Base-by-base conservation (phyloP, 345 rosid genomes). In the Dovyalis caffra region DNA sequence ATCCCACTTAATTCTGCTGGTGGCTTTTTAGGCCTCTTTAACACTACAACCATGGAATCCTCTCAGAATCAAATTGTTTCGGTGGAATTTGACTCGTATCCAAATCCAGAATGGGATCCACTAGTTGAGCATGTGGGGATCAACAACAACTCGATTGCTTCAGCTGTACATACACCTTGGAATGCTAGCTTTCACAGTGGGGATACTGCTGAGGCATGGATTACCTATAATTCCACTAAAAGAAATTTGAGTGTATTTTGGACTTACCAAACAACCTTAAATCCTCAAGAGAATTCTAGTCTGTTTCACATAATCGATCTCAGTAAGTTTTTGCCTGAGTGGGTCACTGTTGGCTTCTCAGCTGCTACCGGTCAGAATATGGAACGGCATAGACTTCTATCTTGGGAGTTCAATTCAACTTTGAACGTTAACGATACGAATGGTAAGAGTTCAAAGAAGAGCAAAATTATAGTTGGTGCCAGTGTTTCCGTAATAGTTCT, bases 331-430 rank as follows among this genome's bases (percentile, higher is more conserved):
- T 69, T 87, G 18, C 88, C 84, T 0, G 80, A 87, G 64, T 75
- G 79, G 84, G 83, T 84, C 1, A 75, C 68, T 23, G 34, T 81
- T 6, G 87, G 88, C 3, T 79, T 87, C 47, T 85, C 87, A 0
- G 87, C 89, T 43, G 76, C 87, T 4, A 79, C 88, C 1, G 66
- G 86, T 20, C 0, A 5, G 0, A 0, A 14, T 38, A 23, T 4
- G 8, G 84, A 74, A 53, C 35, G 69, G 14, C 77, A 81, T 53
- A 37, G 35, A 2, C 74, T 86, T 33, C 25, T 28, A 1, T 83
- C 87, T 0, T 87, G 88, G 87, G 80, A 81, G n/a, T 89, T 89
- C 57, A 77, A 23, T 60, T 85, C 88, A 28, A 83, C 51, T 49
- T 66, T 86, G 68, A 66, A 53, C 51, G 16, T 47, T 9, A 25